Evolutionary conservation across 148 eudicot genomes (phyloP), one percentile per base, ranked within the genome.

Genomic region (Rhododendron vialii): DNA sequence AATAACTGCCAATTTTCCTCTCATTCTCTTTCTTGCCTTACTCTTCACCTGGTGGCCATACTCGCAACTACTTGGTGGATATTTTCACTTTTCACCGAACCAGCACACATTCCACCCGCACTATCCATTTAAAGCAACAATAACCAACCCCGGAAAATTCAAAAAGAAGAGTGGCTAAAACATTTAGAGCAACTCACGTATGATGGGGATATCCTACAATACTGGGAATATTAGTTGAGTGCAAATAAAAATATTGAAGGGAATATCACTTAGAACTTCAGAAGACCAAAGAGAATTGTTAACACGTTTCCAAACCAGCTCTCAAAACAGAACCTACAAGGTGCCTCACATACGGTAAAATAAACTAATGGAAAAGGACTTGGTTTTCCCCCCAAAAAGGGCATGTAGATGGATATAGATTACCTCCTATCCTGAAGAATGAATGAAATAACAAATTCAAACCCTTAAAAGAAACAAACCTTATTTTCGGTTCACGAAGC

Each of bases 401-500:
- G 18, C 14, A 71, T 28, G 38, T 15, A 33, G 47, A 84, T 30
- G 41, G 33, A 20, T 30, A 22, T 50, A 28, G 35, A 13, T 47
- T 61, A 82, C n/a, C 6, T 74, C 53, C 20, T 50, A 1, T 59
- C 48, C 22, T 11, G 86, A 74, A 65, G 74, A 67, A 28, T 74
- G 11, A 35, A 36, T 15, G 79, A 6, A 75, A 0, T 51, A 67
- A 41, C 41, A 38, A 77, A 87, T 69, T 11, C 74, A 85, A 75
- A 84, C 43, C 53, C 48, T n/a, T 69, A 5, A 41, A 69, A 82
- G 36, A 15, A 55, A 41, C 89, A 83, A 75, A 94, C 98, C 96
- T 95, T 75, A 95, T 80, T 81, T 85, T 93, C 45, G 98, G 94
- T 86, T 94, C 95, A 79, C 90, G 93, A 82, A 85, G 81, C 87